A percentile compares a stretch with the other conserved stretches of the same genome.
phyloP scores from a whole-genome alignment of 352 stramenopile species.

The Nothophytophthora sp. region DNA sequence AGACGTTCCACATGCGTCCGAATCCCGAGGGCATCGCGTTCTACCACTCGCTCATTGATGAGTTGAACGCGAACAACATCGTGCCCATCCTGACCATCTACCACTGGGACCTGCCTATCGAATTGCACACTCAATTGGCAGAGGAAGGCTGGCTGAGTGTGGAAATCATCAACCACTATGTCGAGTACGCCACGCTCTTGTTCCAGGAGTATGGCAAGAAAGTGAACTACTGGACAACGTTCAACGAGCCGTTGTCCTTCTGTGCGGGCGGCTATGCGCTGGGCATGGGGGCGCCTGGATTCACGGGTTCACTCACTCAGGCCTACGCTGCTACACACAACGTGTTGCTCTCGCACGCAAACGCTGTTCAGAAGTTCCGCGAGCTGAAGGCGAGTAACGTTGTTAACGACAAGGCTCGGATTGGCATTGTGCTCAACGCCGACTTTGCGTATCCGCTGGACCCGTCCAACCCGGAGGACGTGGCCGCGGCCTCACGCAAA shows the following conservation, averaged over 20 bases:
- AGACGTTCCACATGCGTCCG: too few species aligned
- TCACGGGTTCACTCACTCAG: slow-evolving; percentile 21
- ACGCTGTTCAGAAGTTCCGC: slow-evolving; percentile 73
- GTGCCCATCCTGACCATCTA: slow-evolving; percentile 93
- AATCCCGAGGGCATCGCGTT: slow-evolving; percentile 86
- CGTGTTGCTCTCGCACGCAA: slow-evolving; percentile 84
- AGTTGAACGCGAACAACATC: slow-evolving; percentile 42
- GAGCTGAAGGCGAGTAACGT: slow-evolving; percentile 40
- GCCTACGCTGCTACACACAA: slow-evolving; percentile 65
- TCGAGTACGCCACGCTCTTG: slow-evolving; percentile 81
- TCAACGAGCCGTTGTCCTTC: slow-evolving; percentile 91
- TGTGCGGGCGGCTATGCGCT: slow-evolving; percentile 78
- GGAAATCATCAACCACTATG: slow-evolving; percentile 50
- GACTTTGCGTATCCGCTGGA: too few species aligned
- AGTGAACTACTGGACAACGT: slow-evolving; percentile 90
- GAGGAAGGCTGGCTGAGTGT: slow-evolving; percentile 58
- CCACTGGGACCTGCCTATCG: slow-evolving; percentile 96
- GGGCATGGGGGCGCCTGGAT: slow-evolving; percentile 37
- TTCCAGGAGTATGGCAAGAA: slow-evolving; percentile 89
- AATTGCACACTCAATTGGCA: slow-evolving; percentile 36
- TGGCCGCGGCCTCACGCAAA: too few species aligned
- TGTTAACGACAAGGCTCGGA: slow-evolving; percentile 44
- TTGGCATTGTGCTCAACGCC: too few species aligned
- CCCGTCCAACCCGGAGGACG: too few species aligned
- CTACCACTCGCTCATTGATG: slow-evolving; percentile 89